phyloP scores from a whole-genome alignment of 1,284 basidiomycete species.

The Serendipita sp. region DNA sequence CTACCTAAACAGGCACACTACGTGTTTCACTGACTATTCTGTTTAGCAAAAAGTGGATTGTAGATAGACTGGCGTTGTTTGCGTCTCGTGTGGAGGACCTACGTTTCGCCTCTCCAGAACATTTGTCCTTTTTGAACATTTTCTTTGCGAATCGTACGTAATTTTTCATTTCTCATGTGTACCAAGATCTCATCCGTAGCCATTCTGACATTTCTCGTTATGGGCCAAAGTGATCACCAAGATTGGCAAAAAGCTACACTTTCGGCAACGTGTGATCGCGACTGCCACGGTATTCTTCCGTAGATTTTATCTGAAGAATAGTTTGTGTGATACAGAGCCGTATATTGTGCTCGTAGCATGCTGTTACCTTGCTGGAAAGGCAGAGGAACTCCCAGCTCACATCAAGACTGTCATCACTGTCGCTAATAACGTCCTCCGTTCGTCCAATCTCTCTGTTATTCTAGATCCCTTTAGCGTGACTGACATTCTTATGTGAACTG shows the following conservation, averaged over 20 bases:
- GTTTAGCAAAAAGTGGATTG: slow-evolving; percentile 71
- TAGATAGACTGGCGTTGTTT: slow-evolving; percentile 61
- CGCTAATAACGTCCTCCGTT: slow-evolving; percentile 58
- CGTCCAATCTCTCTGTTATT: not conserved
- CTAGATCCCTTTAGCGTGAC: not conserved
- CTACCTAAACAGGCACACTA: too few species aligned
- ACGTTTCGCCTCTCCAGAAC: slow-evolving; percentile 56
- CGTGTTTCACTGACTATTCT: not conserved
- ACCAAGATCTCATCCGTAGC: not conserved
- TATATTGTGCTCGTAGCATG: slow-evolving; percentile 87
- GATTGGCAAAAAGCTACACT: slow-evolving; percentile 69
- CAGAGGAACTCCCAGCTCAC: slow-evolving; percentile 89
- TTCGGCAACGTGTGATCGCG: slow-evolving; percentile 82
- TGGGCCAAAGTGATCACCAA: slow-evolving; percentile 57
- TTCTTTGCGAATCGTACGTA: slow-evolving; percentile 71
- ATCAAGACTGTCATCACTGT: slow-evolving; percentile 88
- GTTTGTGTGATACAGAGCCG: slow-evolving; percentile 86
- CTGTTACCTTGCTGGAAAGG: slow-evolving; percentile 91
- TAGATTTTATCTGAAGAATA: slow-evolving; percentile 88
- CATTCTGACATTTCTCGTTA: not conserved
- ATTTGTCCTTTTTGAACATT: slow-evolving; percentile 66
- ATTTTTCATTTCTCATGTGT: not conserved
- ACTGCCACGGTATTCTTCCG: slow-evolving; percentile 90
- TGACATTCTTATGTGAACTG: not conserved
- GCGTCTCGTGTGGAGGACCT: slow-evolving; percentile 64